Evolutionary conservation across 345 rosid genomes (phyloP), one percentile per base, ranked within the genome.

Genomic region (Excoecaria cochinchinensis): DNA sequence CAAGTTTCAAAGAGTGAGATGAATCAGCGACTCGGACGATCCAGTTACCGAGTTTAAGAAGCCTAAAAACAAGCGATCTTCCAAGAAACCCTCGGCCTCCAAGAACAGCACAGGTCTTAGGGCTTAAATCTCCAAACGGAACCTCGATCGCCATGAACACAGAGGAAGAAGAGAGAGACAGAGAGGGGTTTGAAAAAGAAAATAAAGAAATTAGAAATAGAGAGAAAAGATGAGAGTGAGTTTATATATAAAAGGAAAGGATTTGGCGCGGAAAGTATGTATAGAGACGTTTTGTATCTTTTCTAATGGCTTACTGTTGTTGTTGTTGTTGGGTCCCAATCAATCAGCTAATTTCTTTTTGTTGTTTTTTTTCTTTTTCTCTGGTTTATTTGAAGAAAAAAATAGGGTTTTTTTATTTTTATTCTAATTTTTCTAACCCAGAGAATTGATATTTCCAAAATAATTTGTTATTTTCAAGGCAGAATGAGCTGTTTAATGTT

Each of bases 1-100:
- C 88, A 70, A 89, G 90, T 14, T 74, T 78, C 38, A 87, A 82
- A 36, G 89, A 78, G 42, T 52, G 86, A 81, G 84, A 46, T 60
- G 94, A 85, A 84, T 92, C 97, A 69, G 93, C 94, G 82, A 95
- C 88, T 38, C 95, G 97, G 76, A 92, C 91, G 78, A 86, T 86
- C 95, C 97, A 95, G 76, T 63, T 75, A 67, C 90, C 89, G 77
- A 88, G 88, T 58, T 85, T 82, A 24, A 92, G 87, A 79, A 95
- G 90, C 58, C 81, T 76, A 48, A 78, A 69, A 67, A 95, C 95
- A 25, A 92, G 97, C 81, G 92, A 85, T 82, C 90, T 81, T 71
- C 99, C 97, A 9, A 88, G 56, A 82, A 91, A 90, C 3, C 99
- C 94, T 64, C 90, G 86, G 46, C 99, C 99, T 44, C 94, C 91